Evolutionary conservation across 192 early-diverging fungal genomes (phyloP).

Genomic region (Dissophora globulifera): DNA sequence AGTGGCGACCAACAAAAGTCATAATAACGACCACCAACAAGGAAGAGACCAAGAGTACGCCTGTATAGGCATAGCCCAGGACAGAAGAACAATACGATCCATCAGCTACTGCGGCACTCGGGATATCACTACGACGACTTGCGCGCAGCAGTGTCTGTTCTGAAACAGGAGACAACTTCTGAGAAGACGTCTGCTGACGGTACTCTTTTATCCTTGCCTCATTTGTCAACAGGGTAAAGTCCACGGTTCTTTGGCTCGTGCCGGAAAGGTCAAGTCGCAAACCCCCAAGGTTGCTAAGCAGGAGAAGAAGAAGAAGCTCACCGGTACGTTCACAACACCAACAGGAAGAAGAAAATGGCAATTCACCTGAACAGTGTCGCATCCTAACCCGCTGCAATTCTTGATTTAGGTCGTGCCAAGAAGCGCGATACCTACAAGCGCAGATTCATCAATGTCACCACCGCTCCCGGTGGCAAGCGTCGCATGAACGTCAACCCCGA

Average conservation of each 20-base stretch:
- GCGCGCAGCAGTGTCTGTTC: no score
- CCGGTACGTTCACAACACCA: constrained; percentile 47
- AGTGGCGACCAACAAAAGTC: no score
- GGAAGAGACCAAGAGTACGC: no score
- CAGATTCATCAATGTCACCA: constrained; percentile 96
- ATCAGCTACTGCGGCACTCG: no score
- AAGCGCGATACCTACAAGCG: constrained; percentile 97
- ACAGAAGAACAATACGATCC: no score
- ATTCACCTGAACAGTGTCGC: no score
- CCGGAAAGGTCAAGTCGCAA: constrained; percentile 99
- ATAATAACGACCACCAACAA: no score
- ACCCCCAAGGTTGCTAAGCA: constrained; percentile 98
- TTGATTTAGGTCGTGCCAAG: constrained; percentile 84
- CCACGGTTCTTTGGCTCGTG: constrained; percentile 99
- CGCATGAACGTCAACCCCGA: constrained; percentile 63
- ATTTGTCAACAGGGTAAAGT: constrained; percentile 90
- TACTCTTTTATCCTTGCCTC: no score
- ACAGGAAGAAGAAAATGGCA: not conserved
- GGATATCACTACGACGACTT: no score
- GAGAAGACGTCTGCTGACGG: no score
- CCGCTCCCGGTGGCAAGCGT: constrained; percentile 89
- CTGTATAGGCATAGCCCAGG: no score
- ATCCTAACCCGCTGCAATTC: not conserved
- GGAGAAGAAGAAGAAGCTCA: constrained; percentile 95
- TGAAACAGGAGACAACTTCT: no score